Evolutionary conservation across 768 basidiomycete species (phyloP).

Genomic region (Pisolithus microcarpus): DNA sequence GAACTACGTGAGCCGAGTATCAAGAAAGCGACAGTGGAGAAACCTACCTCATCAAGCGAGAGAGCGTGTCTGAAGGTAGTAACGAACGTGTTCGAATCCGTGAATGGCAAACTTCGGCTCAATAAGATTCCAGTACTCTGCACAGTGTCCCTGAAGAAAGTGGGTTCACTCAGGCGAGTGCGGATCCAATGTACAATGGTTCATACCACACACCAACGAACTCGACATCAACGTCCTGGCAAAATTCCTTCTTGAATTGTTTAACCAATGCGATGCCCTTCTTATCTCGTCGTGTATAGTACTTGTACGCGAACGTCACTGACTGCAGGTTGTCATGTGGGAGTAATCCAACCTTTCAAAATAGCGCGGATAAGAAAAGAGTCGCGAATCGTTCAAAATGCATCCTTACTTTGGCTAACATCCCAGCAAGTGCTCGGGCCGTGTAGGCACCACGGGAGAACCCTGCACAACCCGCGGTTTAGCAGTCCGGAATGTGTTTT

Average conservation of each 20-base stretch:
- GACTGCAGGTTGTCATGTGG: conserved; percentile 62
- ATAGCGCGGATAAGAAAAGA: neutral
- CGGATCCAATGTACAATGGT: neutral
- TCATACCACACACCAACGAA: conserved; percentile 74
- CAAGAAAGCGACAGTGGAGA: neutral
- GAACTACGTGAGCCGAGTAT: conserved; percentile 6
- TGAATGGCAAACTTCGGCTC: conserved; percentile 59
- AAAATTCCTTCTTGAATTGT: conserved; percentile 71
- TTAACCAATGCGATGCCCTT: conserved; percentile 40
- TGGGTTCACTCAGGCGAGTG: neutral
- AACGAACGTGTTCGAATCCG: conserved; percentile 53
- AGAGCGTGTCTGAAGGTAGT: conserved; percentile 72
- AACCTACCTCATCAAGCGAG: conserved; percentile 64
- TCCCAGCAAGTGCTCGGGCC: conserved; percentile 65
- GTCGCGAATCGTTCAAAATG: neutral
- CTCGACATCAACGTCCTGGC: conserved; percentile 58
- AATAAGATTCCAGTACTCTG: conserved; percentile 65
- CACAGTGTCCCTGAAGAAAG: conserved; percentile 61
- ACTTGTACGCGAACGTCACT: conserved; percentile 65
- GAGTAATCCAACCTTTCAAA: conserved; percentile 58
- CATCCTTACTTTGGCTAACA: conserved; percentile 54
- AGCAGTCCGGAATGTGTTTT: conserved; percentile 2
- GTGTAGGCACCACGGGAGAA: conserved; percentile 72
- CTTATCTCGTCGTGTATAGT: conserved; percentile 51
- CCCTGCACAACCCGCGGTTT: conserved; percentile 32